Base-by-base conservation (phyloP, 2,329 filamentous ascomycete species). In the Epichloe baconii region DNA sequence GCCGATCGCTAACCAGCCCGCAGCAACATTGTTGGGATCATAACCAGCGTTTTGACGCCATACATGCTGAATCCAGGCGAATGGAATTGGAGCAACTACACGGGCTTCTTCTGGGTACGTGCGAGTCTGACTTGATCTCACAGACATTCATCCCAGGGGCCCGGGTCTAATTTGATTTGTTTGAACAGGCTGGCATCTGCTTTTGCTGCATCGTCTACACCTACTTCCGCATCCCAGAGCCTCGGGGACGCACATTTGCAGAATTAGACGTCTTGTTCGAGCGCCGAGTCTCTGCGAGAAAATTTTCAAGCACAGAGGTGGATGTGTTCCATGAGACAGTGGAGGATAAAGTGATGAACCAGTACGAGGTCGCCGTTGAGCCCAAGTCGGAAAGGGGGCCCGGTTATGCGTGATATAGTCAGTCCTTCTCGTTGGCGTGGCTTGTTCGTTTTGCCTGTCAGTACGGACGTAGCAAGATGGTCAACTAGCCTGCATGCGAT, bases 11-110 rank as follows among this genome's bases (percentile, higher is more conserved):
- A 52, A 48, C 11, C 11, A n/a, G 4, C 6, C 17, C 36, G 26
- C 47, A 80, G 78, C 73, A 90, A 93, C 61, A 71, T 95, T 48
- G 85, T 90, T 43, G 84, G 79, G 56, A 95, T 96, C 57, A 70
- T 95, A 59, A 87, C 82, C 62, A 83, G 81, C 48, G 84, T 95
- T 4, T 68, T 95, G 41, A 94, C 88, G 0, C 89, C 89, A 0
- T 95, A 94, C 69, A 95, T 95, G 89, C 76, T 95, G 42, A 95
- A 95, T 69, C 88, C 89, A 0, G 76, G 74, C 1, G 85, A 81
- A 0, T 95, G 90, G 89, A 73, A 94, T 67, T 95, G 88, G 89
- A 76, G 80, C 54, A 93, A 93, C 69, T 93, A 79, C 60, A 79
- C 88, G 0, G 88, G 89, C 31, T 94, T 95, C 71, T 94, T 94